Conservation (phyloP, 768 basidiomycete species). For the Xerocomus brunneocitrinus region DNA sequence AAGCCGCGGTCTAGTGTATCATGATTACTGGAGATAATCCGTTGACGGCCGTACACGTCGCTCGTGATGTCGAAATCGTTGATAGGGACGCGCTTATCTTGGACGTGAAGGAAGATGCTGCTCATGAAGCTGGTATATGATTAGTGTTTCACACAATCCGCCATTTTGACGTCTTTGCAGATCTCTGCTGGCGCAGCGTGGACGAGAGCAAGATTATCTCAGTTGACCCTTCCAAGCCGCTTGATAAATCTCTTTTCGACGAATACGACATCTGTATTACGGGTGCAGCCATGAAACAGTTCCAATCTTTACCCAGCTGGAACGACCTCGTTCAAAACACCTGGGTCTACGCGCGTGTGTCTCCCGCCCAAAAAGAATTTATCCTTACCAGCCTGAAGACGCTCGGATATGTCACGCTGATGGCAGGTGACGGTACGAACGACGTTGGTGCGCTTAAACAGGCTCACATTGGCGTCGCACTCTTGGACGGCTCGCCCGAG, state of each 20-base stretch:
- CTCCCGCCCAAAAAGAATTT: constrained; percentile 91
- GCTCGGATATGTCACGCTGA: constrained; percentile 88
- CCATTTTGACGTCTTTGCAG: constrained; percentile 32
- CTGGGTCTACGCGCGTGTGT: constrained; percentile 98
- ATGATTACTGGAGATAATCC: constrained; percentile 99
- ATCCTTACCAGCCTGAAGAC: constrained; percentile 88
- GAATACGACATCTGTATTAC: constrained; percentile 96
- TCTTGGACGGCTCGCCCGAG: constrained; percentile 86
- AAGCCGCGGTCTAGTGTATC: constrained; percentile 58
- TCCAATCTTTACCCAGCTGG: constrained; percentile 66
- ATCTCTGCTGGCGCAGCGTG: constrained; percentile 90
- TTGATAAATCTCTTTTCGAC: constrained; percentile 75
- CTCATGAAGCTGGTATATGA: constrained; percentile 59
- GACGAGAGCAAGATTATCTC: constrained; percentile 88
- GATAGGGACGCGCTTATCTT: constrained; percentile 93
- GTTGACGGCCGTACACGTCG: constrained; percentile 93
- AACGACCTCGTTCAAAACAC: constrained; percentile 85
- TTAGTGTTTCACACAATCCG: neutral
- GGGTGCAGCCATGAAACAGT: constrained; percentile 89
- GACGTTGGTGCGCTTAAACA: constrained; percentile 98
- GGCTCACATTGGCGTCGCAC: constrained; percentile 93
- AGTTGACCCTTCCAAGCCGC: constrained; percentile 71
- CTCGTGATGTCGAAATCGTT: constrained; percentile 93
- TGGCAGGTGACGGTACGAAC: constrained; percentile 99
- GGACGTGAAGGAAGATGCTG: constrained; percentile 79